Percentiles rank a stretch among this genome's conserved stretches.
Evolutionary conservation across 352 stramenopile genomes (phyloP).

Genomic region (Detonula confervacea): DNA sequence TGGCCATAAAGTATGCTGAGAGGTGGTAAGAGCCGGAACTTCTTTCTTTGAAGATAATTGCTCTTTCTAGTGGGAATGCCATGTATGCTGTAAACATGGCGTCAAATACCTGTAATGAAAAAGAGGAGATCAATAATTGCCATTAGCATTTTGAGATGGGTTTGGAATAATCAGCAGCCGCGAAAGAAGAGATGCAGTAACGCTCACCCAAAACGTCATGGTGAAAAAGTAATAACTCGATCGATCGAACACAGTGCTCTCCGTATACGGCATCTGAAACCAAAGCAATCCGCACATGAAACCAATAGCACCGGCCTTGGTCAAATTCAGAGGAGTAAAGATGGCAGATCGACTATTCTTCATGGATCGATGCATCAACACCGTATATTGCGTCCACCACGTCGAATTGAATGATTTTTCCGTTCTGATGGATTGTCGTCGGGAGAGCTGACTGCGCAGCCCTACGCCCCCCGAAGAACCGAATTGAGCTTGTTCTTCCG

Average conservation of each 20-base stretch:
- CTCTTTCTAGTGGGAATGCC: constrained; percentile 68
- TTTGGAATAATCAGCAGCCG: no score
- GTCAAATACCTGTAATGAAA: constrained; percentile 79
- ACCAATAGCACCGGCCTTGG: constrained; percentile 65
- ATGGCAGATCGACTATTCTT: constrained; percentile 77
- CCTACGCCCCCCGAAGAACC: neutral
- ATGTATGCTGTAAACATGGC: constrained; percentile 78
- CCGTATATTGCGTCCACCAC: constrained; percentile 67
- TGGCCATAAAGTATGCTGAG: constrained; percentile 73
- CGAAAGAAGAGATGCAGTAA: constrained; percentile 50
- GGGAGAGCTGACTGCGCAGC: constrained; percentile 3
- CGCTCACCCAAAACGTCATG: constrained; percentile 63
- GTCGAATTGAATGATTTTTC: constrained; percentile 63
- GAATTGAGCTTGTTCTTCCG: constrained; percentile 6
- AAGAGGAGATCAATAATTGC: no score
- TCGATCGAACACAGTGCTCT: constrained; percentile 63
- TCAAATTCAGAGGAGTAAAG: constrained; percentile 75
- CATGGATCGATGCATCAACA: constrained; percentile 66
- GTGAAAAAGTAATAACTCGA: constrained; percentile 65
- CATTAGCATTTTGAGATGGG: no score
- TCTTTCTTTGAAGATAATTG: constrained; percentile 79
- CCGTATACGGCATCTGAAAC: constrained; percentile 68
- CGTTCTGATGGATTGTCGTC: constrained; percentile 25
- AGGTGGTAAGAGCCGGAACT: constrained; percentile 66
- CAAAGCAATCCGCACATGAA: constrained; percentile 69